A percentile compares a stretch with the other conserved stretches of the same genome.
phyloP scores from a whole-genome alignment of 2,329 filamentous ascomycete genomes.

The Pyrenophora graminea region DNA sequence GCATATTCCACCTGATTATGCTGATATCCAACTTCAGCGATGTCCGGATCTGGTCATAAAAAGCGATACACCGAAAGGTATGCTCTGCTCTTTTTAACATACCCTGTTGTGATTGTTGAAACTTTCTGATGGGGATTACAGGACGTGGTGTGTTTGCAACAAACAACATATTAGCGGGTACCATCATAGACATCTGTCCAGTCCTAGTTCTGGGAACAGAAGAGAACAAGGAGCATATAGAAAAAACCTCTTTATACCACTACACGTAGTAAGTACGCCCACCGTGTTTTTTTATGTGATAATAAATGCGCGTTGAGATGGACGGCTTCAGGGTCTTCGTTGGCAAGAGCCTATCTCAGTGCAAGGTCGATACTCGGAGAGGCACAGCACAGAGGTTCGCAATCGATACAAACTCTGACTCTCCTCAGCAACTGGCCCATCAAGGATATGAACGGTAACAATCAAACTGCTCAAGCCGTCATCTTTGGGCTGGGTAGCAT shows the following conservation, averaged over 20 bases:
- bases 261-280: conserved; percentile 57
- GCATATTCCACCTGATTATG: background rate
- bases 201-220: conserved; percentile 55
- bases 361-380: background rate
- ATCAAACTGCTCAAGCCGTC: conserved; percentile 54
- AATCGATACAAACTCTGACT: conserved; percentile 9
- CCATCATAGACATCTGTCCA: conserved; percentile 57
- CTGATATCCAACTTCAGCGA: conserved; percentile 46
- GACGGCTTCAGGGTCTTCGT: background rate
- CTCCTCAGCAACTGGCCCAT: conserved; percentile 51
- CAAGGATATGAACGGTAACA: conserved; percentile 26
- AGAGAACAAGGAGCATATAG: conserved; percentile 56
- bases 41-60: conserved; percentile 50
- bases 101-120: background rate
- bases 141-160: conserved; percentile 60
- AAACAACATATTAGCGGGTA: conserved; percentile 52
- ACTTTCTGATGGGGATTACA: conserved; percentile 5
- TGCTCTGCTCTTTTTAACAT: background rate
- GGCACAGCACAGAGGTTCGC: background rate
- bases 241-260: conserved; percentile 57
- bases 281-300: no score
- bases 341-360: background rate
- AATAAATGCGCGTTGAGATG: background rate
- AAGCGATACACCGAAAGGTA: conserved; percentile 58
- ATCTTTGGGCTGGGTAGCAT: conserved; percentile 61